Percentiles rank a stretch among this genome's conserved stretches.
Conservation (phyloP, 225 moss, liverwort and hornwort species). For the Climacium dendroides region DNA sequence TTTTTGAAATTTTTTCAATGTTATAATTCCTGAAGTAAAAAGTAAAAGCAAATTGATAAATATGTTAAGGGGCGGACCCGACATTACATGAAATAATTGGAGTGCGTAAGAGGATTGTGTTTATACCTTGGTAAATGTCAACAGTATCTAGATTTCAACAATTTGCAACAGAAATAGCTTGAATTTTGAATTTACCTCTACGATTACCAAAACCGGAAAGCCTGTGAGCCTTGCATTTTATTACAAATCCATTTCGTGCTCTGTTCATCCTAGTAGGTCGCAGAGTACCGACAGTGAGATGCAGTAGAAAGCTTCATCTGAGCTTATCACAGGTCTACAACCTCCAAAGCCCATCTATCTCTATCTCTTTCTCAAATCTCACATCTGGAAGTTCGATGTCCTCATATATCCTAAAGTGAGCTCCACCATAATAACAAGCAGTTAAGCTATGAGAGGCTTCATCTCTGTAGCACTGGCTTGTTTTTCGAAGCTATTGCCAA, state of each 20-base stretch:
- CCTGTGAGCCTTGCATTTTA: not conserved
- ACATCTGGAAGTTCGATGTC: not conserved
- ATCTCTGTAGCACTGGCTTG: not conserved
- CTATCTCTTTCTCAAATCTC: constrained; percentile 29
- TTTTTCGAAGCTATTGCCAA: not conserved
- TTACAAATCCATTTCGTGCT: not conserved
- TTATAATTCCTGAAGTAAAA: not conserved
- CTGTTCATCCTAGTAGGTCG: not conserved
- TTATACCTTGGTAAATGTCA: too few species aligned
- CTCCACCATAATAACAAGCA: not conserved
- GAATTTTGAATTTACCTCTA: not conserved
- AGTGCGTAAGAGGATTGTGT: not conserved
- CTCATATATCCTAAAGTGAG: not conserved
- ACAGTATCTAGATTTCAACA: not conserved
- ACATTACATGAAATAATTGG: too few species aligned
- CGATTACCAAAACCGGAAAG: not conserved
- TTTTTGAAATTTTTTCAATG: not conserved
- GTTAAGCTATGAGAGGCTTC: not conserved
- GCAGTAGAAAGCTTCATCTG: constrained; percentile 33
- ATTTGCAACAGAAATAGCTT: not conserved
- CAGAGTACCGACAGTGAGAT: not conserved
- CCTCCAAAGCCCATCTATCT: constrained; percentile 51
- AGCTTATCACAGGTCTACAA: constrained; percentile 33
- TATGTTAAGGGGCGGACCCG: not conserved
- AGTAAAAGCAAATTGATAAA: not conserved